A percentile compares a stretch with the other conserved stretches of the same genome.
Evolutionary conservation across 495 filamentous ascomycete species (phyloP).

Genomic region (Trypethelium eluteriae): DNA sequence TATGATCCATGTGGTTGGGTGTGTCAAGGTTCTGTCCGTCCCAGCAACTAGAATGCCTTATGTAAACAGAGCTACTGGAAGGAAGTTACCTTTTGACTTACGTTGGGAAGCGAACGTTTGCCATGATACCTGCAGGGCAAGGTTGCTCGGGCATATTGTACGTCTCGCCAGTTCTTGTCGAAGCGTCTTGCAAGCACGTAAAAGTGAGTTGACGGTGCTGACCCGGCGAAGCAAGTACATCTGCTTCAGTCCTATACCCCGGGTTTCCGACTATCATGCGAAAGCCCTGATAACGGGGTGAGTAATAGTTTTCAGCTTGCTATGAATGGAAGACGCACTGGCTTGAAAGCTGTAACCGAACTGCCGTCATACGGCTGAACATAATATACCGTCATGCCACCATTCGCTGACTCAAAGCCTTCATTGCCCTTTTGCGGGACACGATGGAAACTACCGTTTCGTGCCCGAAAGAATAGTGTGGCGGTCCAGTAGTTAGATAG

Average conservation of each 20-base stretch:
- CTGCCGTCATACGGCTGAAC: constrained; percentile 17
- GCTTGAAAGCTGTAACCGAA: constrained; percentile 25
- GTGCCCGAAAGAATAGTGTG: constrained; percentile 25
- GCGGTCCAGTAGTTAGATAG: constrained; percentile 31
- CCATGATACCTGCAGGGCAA: constrained; percentile 28
- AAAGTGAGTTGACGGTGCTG: constrained; percentile 21
- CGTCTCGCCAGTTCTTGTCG: constrained; percentile 19
- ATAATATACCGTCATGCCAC: constrained; percentile 28
- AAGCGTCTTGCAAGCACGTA: constrained; percentile 25
- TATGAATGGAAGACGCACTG: neutral
- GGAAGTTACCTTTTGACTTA: neutral
- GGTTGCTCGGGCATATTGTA: constrained; percentile 24
- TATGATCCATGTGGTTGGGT: constrained; percentile 24
- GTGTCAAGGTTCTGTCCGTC: constrained; percentile 28
- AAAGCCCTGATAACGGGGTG: constrained; percentile 19
- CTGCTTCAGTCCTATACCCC: constrained; percentile 14
- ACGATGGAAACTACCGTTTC: constrained; percentile 26
- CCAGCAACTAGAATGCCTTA: constrained; percentile 19
- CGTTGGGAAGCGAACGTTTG: constrained; percentile 26
- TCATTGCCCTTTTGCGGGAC: constrained; percentile 24
- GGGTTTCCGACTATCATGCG: constrained; percentile 28
- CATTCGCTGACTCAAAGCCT: constrained; percentile 21
- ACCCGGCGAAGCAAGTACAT: constrained; percentile 15
- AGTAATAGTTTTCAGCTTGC: neutral
- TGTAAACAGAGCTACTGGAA: neutral